A percentile compares a stretch with the other conserved stretches of the same genome.
These are phyloP conservation scores for Exophiala viscosa DNA, from an alignment of 2,329 filamentous ascomycete species.

Conservation along the genomic window DNA sequence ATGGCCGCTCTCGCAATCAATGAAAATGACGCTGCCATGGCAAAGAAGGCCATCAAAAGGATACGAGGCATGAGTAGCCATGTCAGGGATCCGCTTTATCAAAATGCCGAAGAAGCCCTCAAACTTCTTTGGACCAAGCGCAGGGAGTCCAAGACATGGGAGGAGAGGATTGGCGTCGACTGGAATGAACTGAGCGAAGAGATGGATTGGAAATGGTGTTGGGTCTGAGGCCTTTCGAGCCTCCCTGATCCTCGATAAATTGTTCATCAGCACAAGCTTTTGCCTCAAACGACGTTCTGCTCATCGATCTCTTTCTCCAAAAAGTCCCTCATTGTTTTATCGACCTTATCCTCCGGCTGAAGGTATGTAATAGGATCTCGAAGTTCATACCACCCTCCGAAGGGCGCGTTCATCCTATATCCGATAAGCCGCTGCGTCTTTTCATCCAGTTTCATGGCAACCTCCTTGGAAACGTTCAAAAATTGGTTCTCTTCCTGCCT, in stretches of 20 bases:
- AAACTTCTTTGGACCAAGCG: not conserved
- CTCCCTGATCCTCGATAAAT: not conserved
- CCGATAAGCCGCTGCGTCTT: constrained; percentile 24
- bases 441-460: constrained; percentile 12
- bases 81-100: not conserved
- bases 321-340: not conserved
- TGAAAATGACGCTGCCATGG: not conserved
- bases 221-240: not conserved
- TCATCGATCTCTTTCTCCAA: not conserved
- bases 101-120: not conserved
- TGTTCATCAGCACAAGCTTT: not conserved
- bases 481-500: constrained; percentile 29
- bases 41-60: not conserved
- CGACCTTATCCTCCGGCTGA: not conserved
- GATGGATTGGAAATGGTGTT: constrained; percentile 1
- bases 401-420: constrained; percentile 21
- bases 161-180: not conserved
- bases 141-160: not conserved
- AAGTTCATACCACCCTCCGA: constrained; percentile 7
- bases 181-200: not conserved
- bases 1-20: not conserved
- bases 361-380: not conserved
- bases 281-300: too few species aligned
- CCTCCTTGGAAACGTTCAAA: constrained; percentile 20
- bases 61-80: not conserved